These are phyloP conservation scores for Knoxia roxburghii DNA, from an alignment of 257 asterid genomes.

Conservation along the genomic window DNA sequence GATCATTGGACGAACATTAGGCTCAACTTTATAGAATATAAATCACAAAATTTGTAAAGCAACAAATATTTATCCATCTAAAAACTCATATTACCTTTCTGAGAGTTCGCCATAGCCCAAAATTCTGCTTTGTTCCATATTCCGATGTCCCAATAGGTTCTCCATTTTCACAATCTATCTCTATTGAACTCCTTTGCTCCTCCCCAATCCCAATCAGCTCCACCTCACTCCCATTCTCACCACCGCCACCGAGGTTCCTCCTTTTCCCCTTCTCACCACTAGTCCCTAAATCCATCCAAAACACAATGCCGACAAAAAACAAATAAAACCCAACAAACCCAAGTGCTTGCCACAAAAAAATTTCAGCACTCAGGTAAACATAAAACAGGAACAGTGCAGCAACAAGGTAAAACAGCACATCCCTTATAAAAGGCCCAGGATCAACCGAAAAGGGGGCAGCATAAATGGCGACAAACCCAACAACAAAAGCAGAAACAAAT, in stretches of 20 bases:
- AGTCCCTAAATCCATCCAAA: slow-evolving; percentile 82
- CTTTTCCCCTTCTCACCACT: slow-evolving; percentile 28
- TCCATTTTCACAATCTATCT: slow-evolving; percentile 53
- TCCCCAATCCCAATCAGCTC: slow-evolving; percentile 26
- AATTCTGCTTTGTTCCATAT: slow-evolving; percentile 21
- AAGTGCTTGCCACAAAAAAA: slow-evolving; percentile 93
- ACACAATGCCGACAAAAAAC: slow-evolving; percentile 86
- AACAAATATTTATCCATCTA: slow-evolving; percentile 7
- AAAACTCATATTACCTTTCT: slow-evolving; percentile 41
- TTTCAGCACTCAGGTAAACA: slow-evolving; percentile 96
- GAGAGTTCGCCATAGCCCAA: slow-evolving; percentile 34
- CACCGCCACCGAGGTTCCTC: slow-evolving; percentile 20
- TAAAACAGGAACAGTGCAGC: slow-evolving; percentile 76
- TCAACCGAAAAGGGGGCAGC: slow-evolving; percentile 89
- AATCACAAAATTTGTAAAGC: not conserved
- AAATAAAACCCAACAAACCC: slow-evolving; percentile 85
- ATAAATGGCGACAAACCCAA: slow-evolving; percentile 80
- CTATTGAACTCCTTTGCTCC: slow-evolving; percentile 23
- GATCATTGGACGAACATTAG: not conserved
- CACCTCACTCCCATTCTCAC: slow-evolving; percentile 30
- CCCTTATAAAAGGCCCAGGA: slow-evolving; percentile 81
- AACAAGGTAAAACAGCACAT: slow-evolving; percentile 75
- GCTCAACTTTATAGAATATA: too few species aligned
- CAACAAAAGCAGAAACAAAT: slow-evolving; percentile 88
- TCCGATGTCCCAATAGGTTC: slow-evolving; percentile 27